phyloP scores from a whole-genome alignment of 2,329 filamentous ascomycete genomes.

The Pseudocercospora eumusae region DNA sequence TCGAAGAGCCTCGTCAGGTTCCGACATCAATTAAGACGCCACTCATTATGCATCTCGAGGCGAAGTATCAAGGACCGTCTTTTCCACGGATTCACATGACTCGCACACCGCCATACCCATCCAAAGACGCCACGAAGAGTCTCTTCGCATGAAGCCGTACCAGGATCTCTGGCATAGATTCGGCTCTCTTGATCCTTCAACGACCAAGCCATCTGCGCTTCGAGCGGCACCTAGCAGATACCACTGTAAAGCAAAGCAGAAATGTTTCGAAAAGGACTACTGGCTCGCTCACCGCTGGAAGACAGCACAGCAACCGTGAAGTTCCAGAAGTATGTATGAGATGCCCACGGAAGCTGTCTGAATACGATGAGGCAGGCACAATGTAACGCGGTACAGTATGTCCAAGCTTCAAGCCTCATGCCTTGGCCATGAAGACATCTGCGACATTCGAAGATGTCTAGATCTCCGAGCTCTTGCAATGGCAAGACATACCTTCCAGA shows the following conservation, averaged over 20 bases:
- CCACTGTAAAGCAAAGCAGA: neutral
- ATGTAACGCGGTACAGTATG: neutral
- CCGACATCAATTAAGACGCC: no score
- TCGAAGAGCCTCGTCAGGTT: no score
- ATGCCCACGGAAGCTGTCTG: neutral
- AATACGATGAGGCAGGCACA: neutral
- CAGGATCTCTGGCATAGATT: neutral
- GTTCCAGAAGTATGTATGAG: neutral
- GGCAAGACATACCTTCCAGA: neutral
- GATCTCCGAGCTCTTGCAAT: no score
- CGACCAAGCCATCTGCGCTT: neutral
- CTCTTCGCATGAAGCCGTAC: neutral
- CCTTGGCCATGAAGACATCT: no score
- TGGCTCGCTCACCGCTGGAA: neutral
- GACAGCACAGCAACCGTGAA: constrained; percentile 2
- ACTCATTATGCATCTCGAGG: no score
- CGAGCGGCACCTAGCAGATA: neutral
- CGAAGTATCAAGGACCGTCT: neutral
- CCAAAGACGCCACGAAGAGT: neutral
- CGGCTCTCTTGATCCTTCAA: neutral
- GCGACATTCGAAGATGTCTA: no score
- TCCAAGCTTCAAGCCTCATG: no score
- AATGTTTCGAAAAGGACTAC: neutral
- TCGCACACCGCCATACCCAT: neutral
- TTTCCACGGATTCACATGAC: neutral